These are phyloP conservation scores for Agaricus blazei DNA, from an alignment of 768 basidiomycete genomes.

Conservation along the genomic window DNA sequence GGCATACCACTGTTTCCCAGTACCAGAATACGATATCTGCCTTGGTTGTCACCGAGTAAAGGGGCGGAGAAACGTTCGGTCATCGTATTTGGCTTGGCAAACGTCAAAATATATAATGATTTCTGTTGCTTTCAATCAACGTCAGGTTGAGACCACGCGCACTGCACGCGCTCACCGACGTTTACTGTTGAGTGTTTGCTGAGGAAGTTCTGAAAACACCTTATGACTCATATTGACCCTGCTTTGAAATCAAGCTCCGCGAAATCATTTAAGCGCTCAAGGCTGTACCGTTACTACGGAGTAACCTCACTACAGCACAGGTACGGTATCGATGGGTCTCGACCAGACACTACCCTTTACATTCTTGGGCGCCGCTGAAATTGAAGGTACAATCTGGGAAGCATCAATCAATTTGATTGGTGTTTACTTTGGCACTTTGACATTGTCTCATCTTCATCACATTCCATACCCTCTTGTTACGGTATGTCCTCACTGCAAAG, in stretches of 20 bases:
- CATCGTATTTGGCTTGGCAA: not conserved
- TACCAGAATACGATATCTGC: conserved; percentile 41
- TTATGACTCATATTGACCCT: not conserved
- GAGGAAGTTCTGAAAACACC: not conserved
- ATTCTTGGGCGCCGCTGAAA: not conserved
- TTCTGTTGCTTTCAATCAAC: not conserved
- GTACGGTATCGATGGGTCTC: not conserved
- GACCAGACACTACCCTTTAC: not conserved
- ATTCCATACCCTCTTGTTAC: not conserved
- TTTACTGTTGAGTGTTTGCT: not conserved
- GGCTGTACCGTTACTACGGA: not conserved
- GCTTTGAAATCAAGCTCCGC: not conserved
- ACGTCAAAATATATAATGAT: not conserved
- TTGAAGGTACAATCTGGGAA: not conserved
- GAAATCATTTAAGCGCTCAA: not conserved
- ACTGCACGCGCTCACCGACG: not conserved
- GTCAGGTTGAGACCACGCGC: not conserved
- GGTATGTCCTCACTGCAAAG: not conserved
- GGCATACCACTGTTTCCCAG: conserved; percentile 49
- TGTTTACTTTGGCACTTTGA: conserved; percentile 2
- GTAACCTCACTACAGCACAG: not conserved
- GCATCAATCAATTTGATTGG: conserved; percentile 1
- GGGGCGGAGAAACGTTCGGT: conserved; percentile 15
- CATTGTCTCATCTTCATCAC: conserved; percentile 1
- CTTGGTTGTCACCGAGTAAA: conserved; percentile 39